Percentiles rank a stretch among this genome's conserved stretches.
Evolutionary conservation across 208 protist genomes (phyloP).

Genomic region (Sergeia podlipaevii): DNA sequence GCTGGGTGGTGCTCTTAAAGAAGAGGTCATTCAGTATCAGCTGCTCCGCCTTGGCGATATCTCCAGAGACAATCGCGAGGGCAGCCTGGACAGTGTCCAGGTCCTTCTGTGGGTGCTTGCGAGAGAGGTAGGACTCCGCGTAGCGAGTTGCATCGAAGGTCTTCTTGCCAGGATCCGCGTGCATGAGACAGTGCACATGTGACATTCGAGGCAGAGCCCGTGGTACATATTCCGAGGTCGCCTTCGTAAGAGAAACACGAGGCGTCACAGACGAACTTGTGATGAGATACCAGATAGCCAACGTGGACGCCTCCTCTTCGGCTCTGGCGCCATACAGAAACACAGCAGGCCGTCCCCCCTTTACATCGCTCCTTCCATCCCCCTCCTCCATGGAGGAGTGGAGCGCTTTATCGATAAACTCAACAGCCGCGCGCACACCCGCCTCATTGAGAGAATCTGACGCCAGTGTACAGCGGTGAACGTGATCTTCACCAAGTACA

Average conservation of each 20-base stretch:
- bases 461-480: too few relatives aligned
- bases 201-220: not conserved
- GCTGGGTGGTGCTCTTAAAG: conserved; percentile 10
- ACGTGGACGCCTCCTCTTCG: too few relatives aligned
- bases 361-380: too few relatives aligned
- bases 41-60: conserved; percentile 16
- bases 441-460: too few relatives aligned
- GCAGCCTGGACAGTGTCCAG: conserved; percentile 15
- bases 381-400: too few relatives aligned
- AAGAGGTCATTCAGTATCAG: conserved; percentile 19
- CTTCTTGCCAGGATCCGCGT: not conserved
- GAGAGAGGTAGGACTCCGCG: conserved; percentile 16
- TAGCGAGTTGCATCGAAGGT: conserved; percentile 17
- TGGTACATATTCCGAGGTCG: too few relatives aligned
- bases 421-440: conserved; percentile 3
- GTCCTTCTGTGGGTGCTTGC: conserved; percentile 15
- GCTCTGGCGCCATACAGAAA: too few relatives aligned
- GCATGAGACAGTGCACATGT: not conserved
- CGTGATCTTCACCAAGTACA: too few relatives aligned
- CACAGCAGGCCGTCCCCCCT: too few relatives aligned
- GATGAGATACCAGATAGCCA: too few relatives aligned
- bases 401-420: conserved; percentile 7
- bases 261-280: too few relatives aligned
- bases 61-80: conserved; percentile 15
- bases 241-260: too few relatives aligned